These are phyloP conservation scores for Phialophora tarda DNA, from an alignment of 2,329 filamentous ascomycete species.

Conservation along the genomic window DNA sequence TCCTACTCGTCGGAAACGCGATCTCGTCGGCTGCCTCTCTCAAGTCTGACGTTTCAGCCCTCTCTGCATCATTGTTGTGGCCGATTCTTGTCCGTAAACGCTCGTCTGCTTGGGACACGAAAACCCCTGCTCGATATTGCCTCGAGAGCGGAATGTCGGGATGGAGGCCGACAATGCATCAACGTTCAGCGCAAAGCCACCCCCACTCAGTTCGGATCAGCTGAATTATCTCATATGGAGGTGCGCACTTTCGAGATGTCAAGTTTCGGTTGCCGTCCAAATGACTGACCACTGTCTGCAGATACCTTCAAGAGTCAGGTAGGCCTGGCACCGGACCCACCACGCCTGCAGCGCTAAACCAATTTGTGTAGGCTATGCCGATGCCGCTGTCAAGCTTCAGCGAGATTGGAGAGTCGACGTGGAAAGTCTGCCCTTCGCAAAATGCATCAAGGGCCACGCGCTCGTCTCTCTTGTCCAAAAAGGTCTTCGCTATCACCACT, in stretches of 20 bases:
- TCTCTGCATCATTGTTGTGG: background rate
- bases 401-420: slow-evolving; percentile 68
- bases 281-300: slow-evolving; percentile 41
- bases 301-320: slow-evolving; percentile 64
- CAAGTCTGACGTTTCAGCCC: background rate
- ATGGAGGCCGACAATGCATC: slow-evolving; percentile 40
- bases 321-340: slow-evolving; percentile 40
- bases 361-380: slow-evolving; percentile 57
- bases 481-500: slow-evolving; percentile 62
- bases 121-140: slow-evolving; percentile 23
- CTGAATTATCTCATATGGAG: slow-evolving; percentile 74
- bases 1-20: background rate
- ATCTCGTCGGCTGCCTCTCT: background rate
- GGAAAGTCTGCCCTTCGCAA: slow-evolving; percentile 65
- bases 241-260: slow-evolving; percentile 49
- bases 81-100: background rate
- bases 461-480: slow-evolving; percentile 68
- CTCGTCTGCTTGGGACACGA: slow-evolving; percentile 9
- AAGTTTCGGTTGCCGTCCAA: slow-evolving; percentile 6
- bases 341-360: slow-evolving; percentile 25
- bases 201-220: slow-evolving; percentile 62
- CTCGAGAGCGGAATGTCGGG: slow-evolving; percentile 37
- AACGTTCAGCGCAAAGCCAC: slow-evolving; percentile 44
- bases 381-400: slow-evolving; percentile 65
- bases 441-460: slow-evolving; percentile 63